A percentile compares a stretch with the other conserved stretches of the same genome.
Conservation (phyloP, 2,329 filamentous ascomycete species). For the Sclerotinia borealis region DNA sequence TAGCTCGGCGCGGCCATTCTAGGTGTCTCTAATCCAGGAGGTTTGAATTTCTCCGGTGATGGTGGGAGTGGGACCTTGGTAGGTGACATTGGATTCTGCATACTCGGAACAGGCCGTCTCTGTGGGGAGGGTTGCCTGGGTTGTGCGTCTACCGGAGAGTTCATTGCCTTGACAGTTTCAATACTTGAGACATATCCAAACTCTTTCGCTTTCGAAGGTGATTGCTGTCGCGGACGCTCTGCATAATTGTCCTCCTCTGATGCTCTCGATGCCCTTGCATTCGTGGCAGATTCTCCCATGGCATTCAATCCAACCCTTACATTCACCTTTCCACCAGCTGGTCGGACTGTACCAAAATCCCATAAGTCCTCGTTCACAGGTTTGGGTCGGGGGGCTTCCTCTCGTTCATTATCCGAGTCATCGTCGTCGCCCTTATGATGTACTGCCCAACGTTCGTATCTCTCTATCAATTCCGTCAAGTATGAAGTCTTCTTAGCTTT, state of each 20-base stretch:
- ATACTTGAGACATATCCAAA: slow-evolving; percentile 31
- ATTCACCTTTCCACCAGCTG: slow-evolving; percentile 62
- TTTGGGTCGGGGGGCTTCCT: slow-evolving; percentile 39
- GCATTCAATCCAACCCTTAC: slow-evolving; percentile 57
- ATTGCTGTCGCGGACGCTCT: slow-evolving; percentile 45
- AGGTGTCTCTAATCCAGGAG: slow-evolving; percentile 42
- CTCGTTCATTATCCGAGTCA: slow-evolving; percentile 49
- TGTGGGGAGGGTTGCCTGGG: slow-evolving; percentile 56
- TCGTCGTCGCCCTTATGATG: slow-evolving; percentile 70
- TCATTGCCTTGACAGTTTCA: slow-evolving; percentile 49
- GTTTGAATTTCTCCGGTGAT: slow-evolving; percentile 46
- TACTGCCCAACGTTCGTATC: slow-evolving; percentile 80
- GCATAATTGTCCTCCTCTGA: slow-evolving; percentile 47
- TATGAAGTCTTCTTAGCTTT: slow-evolving; percentile 95
- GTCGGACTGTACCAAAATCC: slow-evolving; percentile 95
- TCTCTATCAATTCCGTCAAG: slow-evolving; percentile 89
- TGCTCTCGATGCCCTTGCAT: slow-evolving; percentile 58
- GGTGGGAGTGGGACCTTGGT: slow-evolving; percentile 54
- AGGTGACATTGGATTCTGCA: slow-evolving; percentile 40
- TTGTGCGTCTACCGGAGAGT: slow-evolving; percentile 40
- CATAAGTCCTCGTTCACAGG: slow-evolving; percentile 77
- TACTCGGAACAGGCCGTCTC: slow-evolving; percentile 44
- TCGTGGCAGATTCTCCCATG: slow-evolving; percentile 77
- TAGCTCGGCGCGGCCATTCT: slow-evolving; percentile 41
- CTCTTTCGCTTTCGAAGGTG: slow-evolving; percentile 47